A percentile compares a stretch with the other conserved stretches of the same genome.
Evolutionary conservation across 2,329 filamentous ascomycete genomes (phyloP).

Genomic region (Aureobasidium zeae): DNA sequence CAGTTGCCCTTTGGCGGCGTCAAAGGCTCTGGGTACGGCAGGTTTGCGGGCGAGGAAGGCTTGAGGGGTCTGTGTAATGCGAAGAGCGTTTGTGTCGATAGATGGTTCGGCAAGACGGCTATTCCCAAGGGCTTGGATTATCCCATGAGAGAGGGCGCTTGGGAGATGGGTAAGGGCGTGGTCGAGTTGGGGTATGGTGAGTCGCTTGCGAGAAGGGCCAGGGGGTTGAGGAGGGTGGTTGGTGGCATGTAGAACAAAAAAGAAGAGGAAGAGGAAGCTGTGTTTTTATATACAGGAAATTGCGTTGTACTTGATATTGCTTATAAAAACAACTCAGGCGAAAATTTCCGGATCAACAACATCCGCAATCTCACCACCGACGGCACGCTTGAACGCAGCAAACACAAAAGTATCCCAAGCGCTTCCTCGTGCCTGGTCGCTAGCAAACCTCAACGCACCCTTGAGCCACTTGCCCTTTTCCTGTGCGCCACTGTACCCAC

Average conservation of each 20-base stretch:
- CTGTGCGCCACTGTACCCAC: too few relatives aligned
- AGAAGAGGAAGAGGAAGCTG: too few relatives aligned
- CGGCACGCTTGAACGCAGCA: conserved; percentile 10
- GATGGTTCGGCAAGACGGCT: conserved; percentile 53
- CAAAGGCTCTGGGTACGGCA: conserved; percentile 78
- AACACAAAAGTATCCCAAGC: conserved; percentile 5
- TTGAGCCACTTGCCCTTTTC: conserved; percentile 26
- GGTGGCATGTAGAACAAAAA: conserved; percentile 8
- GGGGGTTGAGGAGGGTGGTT: conserved; percentile 33
- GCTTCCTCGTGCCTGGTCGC: neutral
- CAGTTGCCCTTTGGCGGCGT: conserved; percentile 90
- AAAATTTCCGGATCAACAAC: too few relatives aligned
- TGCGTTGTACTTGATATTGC: too few relatives aligned
- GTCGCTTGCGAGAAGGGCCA: conserved; percentile 28
- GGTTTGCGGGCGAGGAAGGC: conserved; percentile 87
- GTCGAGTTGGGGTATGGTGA: conserved; percentile 43
- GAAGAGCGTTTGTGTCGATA: conserved; percentile 78
- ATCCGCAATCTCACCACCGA: conserved; percentile 13
- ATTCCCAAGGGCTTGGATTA: conserved; percentile 78
- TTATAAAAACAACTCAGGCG: too few relatives aligned
- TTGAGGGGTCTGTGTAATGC: conserved; percentile 74
- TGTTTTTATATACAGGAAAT: too few relatives aligned
- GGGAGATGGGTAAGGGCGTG: conserved; percentile 37
- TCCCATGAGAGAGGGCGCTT: conserved; percentile 49
- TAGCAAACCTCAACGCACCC: conserved; percentile 20